phyloP scores from a whole-genome alignment of 2,329 filamentous ascomycete genomes.

The Emergomyces africanus region DNA sequence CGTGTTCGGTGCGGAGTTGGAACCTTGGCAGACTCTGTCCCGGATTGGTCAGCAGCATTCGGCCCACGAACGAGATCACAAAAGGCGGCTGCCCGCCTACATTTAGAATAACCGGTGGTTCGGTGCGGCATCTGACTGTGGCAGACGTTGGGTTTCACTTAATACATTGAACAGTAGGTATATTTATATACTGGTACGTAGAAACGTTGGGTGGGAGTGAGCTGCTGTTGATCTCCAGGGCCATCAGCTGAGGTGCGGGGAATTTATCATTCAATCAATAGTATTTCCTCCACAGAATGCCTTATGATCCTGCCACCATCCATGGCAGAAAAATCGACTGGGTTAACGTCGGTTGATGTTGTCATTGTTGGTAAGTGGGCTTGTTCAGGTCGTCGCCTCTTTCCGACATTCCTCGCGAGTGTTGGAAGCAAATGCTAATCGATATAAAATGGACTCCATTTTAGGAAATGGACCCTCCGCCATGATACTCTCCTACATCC shows the following conservation, averaged over 20 bases:
- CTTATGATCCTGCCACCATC: background rate
- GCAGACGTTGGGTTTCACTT: background rate
- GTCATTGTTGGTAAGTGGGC: constrained; percentile 19
- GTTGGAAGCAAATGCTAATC: background rate
- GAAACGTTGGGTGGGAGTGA: background rate
- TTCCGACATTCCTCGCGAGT: background rate
- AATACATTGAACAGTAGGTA: background rate
- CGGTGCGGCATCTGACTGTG: background rate
- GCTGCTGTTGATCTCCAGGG: background rate
- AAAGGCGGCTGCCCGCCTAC: no score
- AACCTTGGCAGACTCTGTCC: no score
- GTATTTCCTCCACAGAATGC: constrained; percentile 1
- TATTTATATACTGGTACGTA: background rate
- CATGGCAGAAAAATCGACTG: constrained; percentile 6
- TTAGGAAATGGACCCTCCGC: constrained; percentile 50
- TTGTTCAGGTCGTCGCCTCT: background rate
- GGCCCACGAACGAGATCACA: no score
- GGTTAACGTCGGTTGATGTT: constrained; percentile 14
- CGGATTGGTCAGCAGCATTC: no score
- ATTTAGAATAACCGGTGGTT: no score
- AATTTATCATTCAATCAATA: background rate
- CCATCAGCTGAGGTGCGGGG: background rate
- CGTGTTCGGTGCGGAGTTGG: no score
- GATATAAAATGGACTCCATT: background rate
- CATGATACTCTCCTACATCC: constrained; percentile 49